Evolutionary conservation across 345 rosid species (phyloP), one percentile per base, ranked within the genome.

Genomic region (Noccaea caerulescens): DNA sequence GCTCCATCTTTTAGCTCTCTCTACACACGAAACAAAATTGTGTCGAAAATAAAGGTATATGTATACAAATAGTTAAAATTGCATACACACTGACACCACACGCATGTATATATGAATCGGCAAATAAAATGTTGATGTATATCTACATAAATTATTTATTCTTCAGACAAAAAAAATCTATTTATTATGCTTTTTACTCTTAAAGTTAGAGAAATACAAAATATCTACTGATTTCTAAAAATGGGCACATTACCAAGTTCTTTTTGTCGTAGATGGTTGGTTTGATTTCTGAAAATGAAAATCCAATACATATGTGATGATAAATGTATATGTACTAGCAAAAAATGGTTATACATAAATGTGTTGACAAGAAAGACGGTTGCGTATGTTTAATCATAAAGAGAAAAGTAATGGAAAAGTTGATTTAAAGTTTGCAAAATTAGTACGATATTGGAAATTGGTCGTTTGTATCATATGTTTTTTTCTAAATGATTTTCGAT

Each of bases 1-100:
- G 76, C 9, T 84, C 87, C 93, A 89, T 86, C 47, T 53, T 47
- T 66, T 38, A 32, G 60, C 45, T 70, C 68, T 41, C 23, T 20
- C 58, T 54, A 7, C 27, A 23, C 46, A 44, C 45, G 30, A 33
- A 56, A 61, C 14, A 9, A 68, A 72, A 7, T 43, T 12, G 55
- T 60, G 53, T 3, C 56, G 20, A 62, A 53, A 56, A 46, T 7
- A 46, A 10, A 55, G 27, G 47, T 47, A 37, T 32, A 42, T 50
- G 18, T 36, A 47, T 39, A 52, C 9, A 61, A 12, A 41, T 50
- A 66, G 25, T 30, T 46, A 62, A 20, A 20, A 66, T 58, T 36
- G 33, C 33, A 7, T 63, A 51, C 59, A 65, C 37, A 65, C 6
- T 36, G 58, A 72, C 23, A 46, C 8, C 70, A 37, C 65, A 73